Percentiles rank a stretch among this genome's conserved stretches.
Conservation (phyloP, 352 stramenopile species). For the Pythium apleroticum region DNA sequence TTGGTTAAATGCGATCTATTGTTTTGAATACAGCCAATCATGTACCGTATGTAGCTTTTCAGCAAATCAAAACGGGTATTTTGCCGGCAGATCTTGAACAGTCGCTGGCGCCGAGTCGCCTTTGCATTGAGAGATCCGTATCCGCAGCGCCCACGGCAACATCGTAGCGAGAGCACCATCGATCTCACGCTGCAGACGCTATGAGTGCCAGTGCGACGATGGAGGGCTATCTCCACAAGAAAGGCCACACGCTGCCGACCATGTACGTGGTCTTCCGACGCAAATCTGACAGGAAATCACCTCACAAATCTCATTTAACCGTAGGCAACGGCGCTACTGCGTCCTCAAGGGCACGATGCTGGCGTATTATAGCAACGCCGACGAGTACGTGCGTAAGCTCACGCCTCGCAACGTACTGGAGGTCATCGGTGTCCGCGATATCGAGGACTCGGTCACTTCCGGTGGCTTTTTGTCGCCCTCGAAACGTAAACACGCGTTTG, state of each 20-base stretch:
- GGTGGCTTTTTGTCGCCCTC: constrained; percentile 20
- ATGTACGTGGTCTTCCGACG: constrained; percentile 35
- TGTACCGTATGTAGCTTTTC: too few relatives aligned
- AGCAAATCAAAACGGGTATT: too few relatives aligned
- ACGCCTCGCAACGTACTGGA: constrained; percentile 64
- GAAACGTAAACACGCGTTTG: constrained; percentile 35
- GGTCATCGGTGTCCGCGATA: constrained; percentile 45
- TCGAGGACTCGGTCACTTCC: constrained; percentile 22
- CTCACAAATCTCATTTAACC: not conserved
- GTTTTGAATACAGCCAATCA: too few relatives aligned
- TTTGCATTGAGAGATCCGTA: too few relatives aligned
- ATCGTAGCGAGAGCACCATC: not conserved
- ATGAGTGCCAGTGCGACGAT: constrained; percentile 27
- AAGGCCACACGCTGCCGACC: constrained; percentile 43
- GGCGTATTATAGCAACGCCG: constrained; percentile 49
- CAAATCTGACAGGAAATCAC: not conserved
- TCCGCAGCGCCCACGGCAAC: too few relatives aligned
- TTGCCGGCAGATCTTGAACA: too few relatives aligned
- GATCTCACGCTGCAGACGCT: not conserved
- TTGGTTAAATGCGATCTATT: too few relatives aligned
- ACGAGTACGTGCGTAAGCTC: constrained; percentile 45
- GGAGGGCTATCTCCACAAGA: constrained; percentile 51
- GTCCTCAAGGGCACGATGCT: constrained; percentile 83
- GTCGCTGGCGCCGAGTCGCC: too few relatives aligned
- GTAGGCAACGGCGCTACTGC: constrained; percentile 67